Percentiles rank a stretch among this genome's conserved stretches.
Evolutionary conservation across 305 asterid genomes (phyloP).

Genomic region (Salvia sclarea): DNA sequence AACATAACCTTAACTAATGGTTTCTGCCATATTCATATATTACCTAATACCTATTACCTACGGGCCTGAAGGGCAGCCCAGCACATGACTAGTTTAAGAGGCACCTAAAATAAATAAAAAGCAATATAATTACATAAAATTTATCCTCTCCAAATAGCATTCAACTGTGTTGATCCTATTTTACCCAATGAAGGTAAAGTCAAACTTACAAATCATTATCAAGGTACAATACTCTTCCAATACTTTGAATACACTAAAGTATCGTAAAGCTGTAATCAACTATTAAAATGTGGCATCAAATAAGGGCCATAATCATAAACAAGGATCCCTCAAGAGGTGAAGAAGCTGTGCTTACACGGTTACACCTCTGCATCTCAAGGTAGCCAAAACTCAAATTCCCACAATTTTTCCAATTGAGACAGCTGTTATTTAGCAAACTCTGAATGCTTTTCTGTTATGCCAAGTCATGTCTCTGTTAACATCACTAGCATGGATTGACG

Average conservation of each 20-base stretch:
- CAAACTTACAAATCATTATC: no score
- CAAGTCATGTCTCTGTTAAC: neutral
- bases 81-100: neutral
- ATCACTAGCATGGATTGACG: neutral
- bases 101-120: neutral
- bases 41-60: neutral
- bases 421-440: neutral
- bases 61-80: neutral
- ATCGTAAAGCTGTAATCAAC: no score
- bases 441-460: neutral
- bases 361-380: neutral
- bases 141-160: no score
- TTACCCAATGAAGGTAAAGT: no score
- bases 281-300: neutral
- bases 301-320: neutral
- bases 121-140: no score
- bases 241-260: no score
- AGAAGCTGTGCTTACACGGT: neutral
- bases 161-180: no score
- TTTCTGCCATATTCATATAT: neutral
- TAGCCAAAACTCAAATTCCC: neutral
- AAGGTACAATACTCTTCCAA: no score
- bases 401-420: neutral
- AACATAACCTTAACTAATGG: neutral
- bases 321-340: neutral